Evolutionary conservation across 2,329 filamentous ascomycete species (phyloP).

Genomic region (Microcyclospora tardicrescens): DNA sequence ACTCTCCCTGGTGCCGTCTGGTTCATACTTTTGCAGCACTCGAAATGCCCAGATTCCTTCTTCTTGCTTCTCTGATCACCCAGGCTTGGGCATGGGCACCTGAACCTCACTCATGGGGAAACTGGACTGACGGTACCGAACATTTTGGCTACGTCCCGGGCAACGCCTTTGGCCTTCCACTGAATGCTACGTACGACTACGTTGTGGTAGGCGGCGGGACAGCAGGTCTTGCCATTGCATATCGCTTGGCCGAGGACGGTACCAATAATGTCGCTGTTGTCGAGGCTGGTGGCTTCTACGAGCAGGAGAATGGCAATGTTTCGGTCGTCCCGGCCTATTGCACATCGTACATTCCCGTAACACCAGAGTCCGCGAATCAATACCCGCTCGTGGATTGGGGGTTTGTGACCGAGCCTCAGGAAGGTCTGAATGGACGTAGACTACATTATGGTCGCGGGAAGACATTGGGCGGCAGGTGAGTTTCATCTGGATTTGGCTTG

Average conservation of each 20-base stretch:
- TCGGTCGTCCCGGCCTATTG: slow-evolving; percentile 1
- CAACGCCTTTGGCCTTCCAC: slow-evolving; percentile 2
- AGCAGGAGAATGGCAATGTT: slow-evolving; percentile 5
- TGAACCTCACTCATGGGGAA: too few species aligned
- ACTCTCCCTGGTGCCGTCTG: too few species aligned
- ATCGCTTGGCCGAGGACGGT: slow-evolving; percentile 8
- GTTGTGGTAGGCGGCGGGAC: slow-evolving; percentile 11
- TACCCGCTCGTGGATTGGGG: slow-evolving; percentile 11
- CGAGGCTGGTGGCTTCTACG: slow-evolving; percentile 8
- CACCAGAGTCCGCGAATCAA: too few species aligned
- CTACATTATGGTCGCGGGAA: slow-evolving; percentile 17
- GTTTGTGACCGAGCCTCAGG: slow-evolving; percentile 16
- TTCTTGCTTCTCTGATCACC: too few species aligned
- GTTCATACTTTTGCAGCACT: too few species aligned
- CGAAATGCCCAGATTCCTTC: too few species aligned
- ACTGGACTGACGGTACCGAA: too few species aligned
- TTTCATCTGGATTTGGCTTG: too few species aligned
- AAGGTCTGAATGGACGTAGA: slow-evolving; percentile 5
- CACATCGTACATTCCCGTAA: too few species aligned
- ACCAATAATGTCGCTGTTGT: slow-evolving; percentile 6
- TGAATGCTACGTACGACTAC: slow-evolving; percentile 13
- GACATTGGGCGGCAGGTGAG: slow-evolving; percentile 15
- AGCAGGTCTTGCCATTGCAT: slow-evolving; percentile 10
- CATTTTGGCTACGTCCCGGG: background rate
- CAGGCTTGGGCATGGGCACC: too few species aligned